Evolutionary conservation across 371 early-diverging fungal species (phyloP), one percentile per base, ranked within the genome.

Genomic region (Amoeboaphelidium occidentale): DNA sequence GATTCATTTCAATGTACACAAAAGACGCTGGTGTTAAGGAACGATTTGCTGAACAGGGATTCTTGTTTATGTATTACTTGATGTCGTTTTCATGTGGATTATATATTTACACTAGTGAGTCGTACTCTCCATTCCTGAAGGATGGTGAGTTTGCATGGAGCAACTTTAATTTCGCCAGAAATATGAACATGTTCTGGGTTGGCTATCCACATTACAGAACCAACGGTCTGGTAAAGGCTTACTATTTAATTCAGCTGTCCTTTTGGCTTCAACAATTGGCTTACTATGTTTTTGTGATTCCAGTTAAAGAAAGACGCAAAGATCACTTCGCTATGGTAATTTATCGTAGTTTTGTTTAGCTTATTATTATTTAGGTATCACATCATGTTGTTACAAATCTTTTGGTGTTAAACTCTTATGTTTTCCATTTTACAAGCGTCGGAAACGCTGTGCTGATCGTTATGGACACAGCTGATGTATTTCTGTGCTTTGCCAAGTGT

Each of bases 401-500:
- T 10, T 58, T 87, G 39, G 61, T 87, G 12, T 60, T 69, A 0
- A 59, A 65, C 22, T 78, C 80, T 2, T 85, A 85, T 61, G 62
- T 58, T 45, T 67, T 68, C 56, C 77, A 81, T 51, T 74, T 75
- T 41, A 78, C 79, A 13, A 69, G 78, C n/a, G 70, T 84, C 51
- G 88, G 88, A 24, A 75, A 81, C 53, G 78, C 73, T 2, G 73
- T 84, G 22, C 68, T 84, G 45, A 74, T 76, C 39, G 64, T 72
- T 45, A 78, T 84, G 79, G 88, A 87, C 58, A 62, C 81, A 48
- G 67, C 79, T 20, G 88, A 87, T 54, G 72, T 87, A 47, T 68
- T 80, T 23, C 66, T 87, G 26, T 63, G 80, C 14, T 65, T 66
- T 12, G 68, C 71, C 43, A 76, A 81, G 61, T 63, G 75, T 48